Evolutionary conservation across 345 rosid species (phyloP).

Genomic region (Geranium rotundifolium): DNA sequence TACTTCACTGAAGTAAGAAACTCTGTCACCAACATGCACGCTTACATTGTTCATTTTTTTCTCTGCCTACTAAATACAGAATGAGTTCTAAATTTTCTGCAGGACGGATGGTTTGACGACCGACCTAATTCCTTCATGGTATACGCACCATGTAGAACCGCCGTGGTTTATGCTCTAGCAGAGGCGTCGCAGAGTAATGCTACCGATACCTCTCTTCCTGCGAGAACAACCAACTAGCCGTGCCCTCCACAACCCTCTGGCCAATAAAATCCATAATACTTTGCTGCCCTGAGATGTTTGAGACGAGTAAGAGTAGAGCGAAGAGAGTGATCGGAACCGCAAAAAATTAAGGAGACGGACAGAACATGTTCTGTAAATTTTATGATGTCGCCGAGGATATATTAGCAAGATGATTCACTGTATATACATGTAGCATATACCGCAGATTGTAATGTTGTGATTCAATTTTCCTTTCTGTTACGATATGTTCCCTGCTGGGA

Average conservation of each 20-base stretch:
- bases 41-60: background rate
- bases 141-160: slow-evolving; percentile 78
- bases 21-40: background rate
- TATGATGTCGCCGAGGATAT: too few species aligned
- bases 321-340: slow-evolving; percentile 20
- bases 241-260: background rate
- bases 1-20: slow-evolving; percentile 62
- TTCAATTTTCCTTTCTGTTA: too few species aligned
- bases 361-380: too few species aligned
- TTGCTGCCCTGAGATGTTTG: background rate
- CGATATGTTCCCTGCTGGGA: too few species aligned
- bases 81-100: slow-evolving; percentile 12
- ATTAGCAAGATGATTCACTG: too few species aligned
- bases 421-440: too few species aligned
- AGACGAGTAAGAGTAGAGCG: slow-evolving; percentile 15
- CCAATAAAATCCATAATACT: too few species aligned
- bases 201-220: background rate
- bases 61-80: background rate
- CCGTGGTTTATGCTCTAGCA: slow-evolving; percentile 69
- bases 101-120: slow-evolving; percentile 63
- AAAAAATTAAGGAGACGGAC: too few species aligned
- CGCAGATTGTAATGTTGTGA: too few species aligned
- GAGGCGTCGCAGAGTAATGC: slow-evolving; percentile 11
- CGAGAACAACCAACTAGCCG: background rate
- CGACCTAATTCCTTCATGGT: slow-evolving; percentile 69